Conservation (phyloP, 768 basidiomycete genomes). For the Cystobasidium ongulense region DNA sequence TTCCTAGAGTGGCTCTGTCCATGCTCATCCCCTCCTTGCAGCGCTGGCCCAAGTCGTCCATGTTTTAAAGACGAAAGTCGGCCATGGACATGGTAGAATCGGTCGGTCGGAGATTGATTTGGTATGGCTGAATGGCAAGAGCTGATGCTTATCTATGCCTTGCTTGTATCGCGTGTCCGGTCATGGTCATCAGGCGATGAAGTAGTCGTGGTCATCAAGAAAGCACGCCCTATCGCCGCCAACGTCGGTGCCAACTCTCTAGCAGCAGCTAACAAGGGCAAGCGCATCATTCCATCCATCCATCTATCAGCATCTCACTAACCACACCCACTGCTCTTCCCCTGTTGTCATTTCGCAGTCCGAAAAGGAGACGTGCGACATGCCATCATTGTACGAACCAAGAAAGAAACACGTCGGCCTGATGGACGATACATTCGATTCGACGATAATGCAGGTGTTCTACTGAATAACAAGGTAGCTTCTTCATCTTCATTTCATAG, state of each 20-base stretch:
- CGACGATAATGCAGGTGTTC: conserved; percentile 91
- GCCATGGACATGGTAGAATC: conserved; percentile 72
- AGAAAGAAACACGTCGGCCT: conserved; percentile 70
- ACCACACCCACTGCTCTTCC: background rate
- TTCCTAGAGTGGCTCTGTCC: background rate
- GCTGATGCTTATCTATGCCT: background rate
- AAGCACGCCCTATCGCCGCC: conserved; percentile 64
- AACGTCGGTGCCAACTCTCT: conserved; percentile 50
- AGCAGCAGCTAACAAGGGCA: conserved; percentile 56
- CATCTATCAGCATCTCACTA: background rate
- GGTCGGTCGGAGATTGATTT: conserved; percentile 41
- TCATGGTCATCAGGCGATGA: conserved; percentile 61
- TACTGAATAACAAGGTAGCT: conserved; percentile 86
- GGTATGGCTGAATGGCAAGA: no score
- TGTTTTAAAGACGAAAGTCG: conserved; percentile 89
- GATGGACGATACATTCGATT: conserved; percentile 83
- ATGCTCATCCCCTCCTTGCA: background rate
- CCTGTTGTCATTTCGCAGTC: conserved; percentile 48
- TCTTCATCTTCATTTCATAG: no score
- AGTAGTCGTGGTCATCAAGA: conserved; percentile 88
- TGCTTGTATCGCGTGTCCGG: background rate
- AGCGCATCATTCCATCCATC: background rate
- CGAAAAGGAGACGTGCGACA: conserved; percentile 88
- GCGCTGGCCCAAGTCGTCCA: conserved; percentile 85
- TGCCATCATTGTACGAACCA: conserved; percentile 89